Evolutionary conservation across 768 basidiomycete genomes (phyloP).

Genomic region (Amyloporia xantha): DNA sequence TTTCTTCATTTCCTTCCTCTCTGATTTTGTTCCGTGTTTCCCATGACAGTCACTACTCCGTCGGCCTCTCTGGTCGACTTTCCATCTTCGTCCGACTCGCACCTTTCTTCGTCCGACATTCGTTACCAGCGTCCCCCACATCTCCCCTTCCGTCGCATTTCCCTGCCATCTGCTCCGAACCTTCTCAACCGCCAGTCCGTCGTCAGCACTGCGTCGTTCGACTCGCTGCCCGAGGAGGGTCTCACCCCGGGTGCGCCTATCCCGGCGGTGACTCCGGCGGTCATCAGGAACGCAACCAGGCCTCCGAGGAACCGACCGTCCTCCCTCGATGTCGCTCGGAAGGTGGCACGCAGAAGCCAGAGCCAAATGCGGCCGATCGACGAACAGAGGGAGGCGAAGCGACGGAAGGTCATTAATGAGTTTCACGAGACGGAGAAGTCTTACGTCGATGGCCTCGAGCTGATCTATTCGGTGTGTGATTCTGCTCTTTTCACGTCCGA

Average conservation of each 20-base stretch:
- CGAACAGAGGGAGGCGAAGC: slow-evolving; percentile 46
- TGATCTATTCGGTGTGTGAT: slow-evolving; percentile 67
- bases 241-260: slow-evolving; percentile 19
- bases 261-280: slow-evolving; percentile 24
- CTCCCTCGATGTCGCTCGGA: slow-evolving; percentile 35
- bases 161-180: slow-evolving; percentile 34
- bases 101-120: slow-evolving; percentile 13
- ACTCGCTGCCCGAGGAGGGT: slow-evolving; percentile 57
- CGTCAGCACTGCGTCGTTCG: slow-evolving; percentile 66
- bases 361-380: slow-evolving; percentile 34
- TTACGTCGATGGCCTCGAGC: slow-evolving; percentile 76
- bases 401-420: slow-evolving; percentile 68
- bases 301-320: slow-evolving; percentile 26
- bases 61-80: slow-evolving; percentile 19
- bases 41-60: slow-evolving; percentile 8
- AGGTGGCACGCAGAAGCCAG: slow-evolving; percentile 29
- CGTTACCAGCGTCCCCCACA: slow-evolving; percentile 39
- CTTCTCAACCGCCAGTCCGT: slow-evolving; percentile 55
- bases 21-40: neutral
- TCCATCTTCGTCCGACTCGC: slow-evolving; percentile 15
- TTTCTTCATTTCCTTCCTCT: neutral
- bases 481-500: neutral
- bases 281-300: slow-evolving; percentile 25
- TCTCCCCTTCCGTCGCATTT: slow-evolving; percentile 44
- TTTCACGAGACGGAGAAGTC: slow-evolving; percentile 77